A percentile compares a stretch with the other conserved stretches of the same genome.
phyloP scores from a whole-genome alignment of 805 yeast species.

The Starmerella etchellsii region DNA sequence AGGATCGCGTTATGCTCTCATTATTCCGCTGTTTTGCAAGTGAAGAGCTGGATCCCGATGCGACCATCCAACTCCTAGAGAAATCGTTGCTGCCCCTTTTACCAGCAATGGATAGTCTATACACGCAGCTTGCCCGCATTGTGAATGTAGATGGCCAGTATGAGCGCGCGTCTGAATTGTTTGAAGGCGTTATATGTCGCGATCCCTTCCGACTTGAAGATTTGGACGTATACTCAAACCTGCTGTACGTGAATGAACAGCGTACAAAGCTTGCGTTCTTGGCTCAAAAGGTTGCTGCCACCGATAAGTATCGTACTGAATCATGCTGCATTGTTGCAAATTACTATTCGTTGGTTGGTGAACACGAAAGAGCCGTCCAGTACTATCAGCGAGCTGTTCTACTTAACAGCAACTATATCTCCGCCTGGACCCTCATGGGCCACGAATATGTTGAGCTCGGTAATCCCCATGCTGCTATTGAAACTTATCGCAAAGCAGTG shows the following conservation, averaged over 20 bases:
- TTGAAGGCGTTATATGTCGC: conserved; percentile 54
- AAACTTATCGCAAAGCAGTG: conserved; percentile 83
- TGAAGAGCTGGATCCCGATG: conserved; percentile 49
- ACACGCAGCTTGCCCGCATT: conserved; percentile 70
- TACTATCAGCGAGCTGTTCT: conserved; percentile 82
- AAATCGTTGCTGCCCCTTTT: conserved; percentile 37
- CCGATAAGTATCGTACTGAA: conserved; percentile 83
- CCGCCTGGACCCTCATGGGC: conserved; percentile 98
- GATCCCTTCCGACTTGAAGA: conserved; percentile 88
- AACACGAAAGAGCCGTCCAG: conserved; percentile 89
- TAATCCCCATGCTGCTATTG: conserved; percentile 95
- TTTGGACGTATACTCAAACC: conserved; percentile 86
- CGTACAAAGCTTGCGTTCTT: conserved; percentile 68
- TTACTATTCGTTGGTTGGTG: conserved; percentile 79
- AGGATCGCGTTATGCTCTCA: conserved; percentile 29
- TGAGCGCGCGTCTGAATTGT: conserved; percentile 59
- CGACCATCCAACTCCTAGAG: conserved; percentile 6
- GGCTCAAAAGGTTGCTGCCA: conserved; percentile 71
- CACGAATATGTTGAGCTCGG: conserved; percentile 95
- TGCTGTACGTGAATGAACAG: conserved; percentile 86
- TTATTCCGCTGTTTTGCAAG: conserved; percentile 54
- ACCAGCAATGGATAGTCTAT: conserved; percentile 62
- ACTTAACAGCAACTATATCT: conserved; percentile 61
- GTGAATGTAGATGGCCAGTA: conserved; percentile 80
- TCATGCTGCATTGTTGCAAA: conserved; percentile 91